Evolutionary conservation across 2,329 filamentous ascomycete species (phyloP).

Genomic region (Beauveria bassiana): DNA sequence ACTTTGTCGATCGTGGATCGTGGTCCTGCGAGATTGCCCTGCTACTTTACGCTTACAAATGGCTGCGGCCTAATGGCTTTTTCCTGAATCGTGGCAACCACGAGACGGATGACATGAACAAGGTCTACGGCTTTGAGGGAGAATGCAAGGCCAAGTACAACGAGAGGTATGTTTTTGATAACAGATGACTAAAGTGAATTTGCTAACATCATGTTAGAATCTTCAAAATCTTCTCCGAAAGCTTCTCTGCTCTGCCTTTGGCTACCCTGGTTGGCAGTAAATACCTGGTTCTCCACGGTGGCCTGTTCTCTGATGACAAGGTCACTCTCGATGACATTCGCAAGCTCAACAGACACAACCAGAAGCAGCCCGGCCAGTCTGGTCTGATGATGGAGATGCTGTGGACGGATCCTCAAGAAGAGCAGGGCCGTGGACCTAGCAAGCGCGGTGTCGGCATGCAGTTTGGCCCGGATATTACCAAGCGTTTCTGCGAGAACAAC

Average conservation of each 20-base stretch:
- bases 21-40: conserved; percentile 98
- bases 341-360: conserved; percentile 82
- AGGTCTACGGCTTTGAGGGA: conserved; percentile 95
- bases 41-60: conserved; percentile 92
- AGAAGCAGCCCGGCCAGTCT: conserved; percentile 85
- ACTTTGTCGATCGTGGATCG: conserved; percentile 95
- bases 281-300: conserved; percentile 88
- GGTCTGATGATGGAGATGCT: conserved; percentile 99
- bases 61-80: conserved; percentile 78
- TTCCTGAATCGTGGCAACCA: conserved; percentile 98
- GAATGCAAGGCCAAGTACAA: conserved; percentile 98
- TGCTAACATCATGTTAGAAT: conserved; percentile 37
- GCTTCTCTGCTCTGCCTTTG: conserved; percentile 87
- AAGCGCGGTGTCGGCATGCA: conserved; percentile 95
- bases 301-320: conserved; percentile 92
- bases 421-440: conserved; percentile 81
- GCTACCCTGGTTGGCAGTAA: conserved; percentile 88
- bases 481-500: conserved; percentile 94
- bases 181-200: background rate
- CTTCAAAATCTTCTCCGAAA: conserved; percentile 97
- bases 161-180: conserved; percentile 46
- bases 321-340: conserved; percentile 88
- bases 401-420: conserved; percentile 91
- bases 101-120: conserved; percentile 99
- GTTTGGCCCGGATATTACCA: conserved; percentile 94